These are phyloP conservation scores for Parathielavia hyrcaniae DNA, from an alignment of 495 filamentous ascomycete genomes.

Conservation along the genomic window DNA sequence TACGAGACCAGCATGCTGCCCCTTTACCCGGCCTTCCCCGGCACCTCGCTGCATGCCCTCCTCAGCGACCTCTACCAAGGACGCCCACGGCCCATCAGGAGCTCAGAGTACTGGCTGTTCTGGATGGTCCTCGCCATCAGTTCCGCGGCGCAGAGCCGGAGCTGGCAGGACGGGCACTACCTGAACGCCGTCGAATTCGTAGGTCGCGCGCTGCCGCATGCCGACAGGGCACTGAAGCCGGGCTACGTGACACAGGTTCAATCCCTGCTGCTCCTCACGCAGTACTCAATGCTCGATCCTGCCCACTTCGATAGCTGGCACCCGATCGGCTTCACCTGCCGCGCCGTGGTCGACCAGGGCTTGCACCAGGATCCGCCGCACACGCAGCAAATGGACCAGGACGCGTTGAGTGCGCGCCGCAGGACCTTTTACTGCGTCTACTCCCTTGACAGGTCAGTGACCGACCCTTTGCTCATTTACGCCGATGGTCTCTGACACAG, in stretches of 20 bases:
- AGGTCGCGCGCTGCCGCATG: slow-evolving; percentile 61
- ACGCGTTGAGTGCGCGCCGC: slow-evolving; percentile 66
- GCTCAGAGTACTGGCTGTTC: slow-evolving; percentile 75
- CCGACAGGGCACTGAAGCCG: slow-evolving; percentile 74
- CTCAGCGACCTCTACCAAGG: slow-evolving; percentile 71
- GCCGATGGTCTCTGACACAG: slow-evolving; percentile 4
- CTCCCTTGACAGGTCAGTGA: slow-evolving; percentile 67
- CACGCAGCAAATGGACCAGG: slow-evolving; percentile 52
- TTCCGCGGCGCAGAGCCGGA: slow-evolving; percentile 63
- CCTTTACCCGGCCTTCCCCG: slow-evolving; percentile 72
- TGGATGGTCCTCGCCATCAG: slow-evolving; percentile 84
- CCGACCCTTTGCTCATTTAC: not conserved
- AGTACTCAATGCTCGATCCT: slow-evolving; percentile 84
- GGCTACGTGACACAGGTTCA: slow-evolving; percentile 78
- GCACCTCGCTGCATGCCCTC: slow-evolving; percentile 65
- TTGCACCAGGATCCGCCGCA: slow-evolving; percentile 82
- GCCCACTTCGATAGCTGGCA: slow-evolving; percentile 87
- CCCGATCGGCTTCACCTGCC: slow-evolving; percentile 76
- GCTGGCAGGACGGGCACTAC: slow-evolving; percentile 57
- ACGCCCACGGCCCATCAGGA: slow-evolving; percentile 54
- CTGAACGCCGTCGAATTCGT: slow-evolving; percentile 60
- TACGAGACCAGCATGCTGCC: slow-evolving; percentile 77
- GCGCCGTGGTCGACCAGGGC: slow-evolving; percentile 79
- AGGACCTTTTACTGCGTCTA: slow-evolving; percentile 83
- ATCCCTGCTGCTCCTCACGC: slow-evolving; percentile 72